Percentiles rank a stretch among this genome's conserved stretches.
These are phyloP conservation scores for Lasiosphaeria miniovina DNA, from an alignment of 495 filamentous ascomycete species.

Conservation along the genomic window DNA sequence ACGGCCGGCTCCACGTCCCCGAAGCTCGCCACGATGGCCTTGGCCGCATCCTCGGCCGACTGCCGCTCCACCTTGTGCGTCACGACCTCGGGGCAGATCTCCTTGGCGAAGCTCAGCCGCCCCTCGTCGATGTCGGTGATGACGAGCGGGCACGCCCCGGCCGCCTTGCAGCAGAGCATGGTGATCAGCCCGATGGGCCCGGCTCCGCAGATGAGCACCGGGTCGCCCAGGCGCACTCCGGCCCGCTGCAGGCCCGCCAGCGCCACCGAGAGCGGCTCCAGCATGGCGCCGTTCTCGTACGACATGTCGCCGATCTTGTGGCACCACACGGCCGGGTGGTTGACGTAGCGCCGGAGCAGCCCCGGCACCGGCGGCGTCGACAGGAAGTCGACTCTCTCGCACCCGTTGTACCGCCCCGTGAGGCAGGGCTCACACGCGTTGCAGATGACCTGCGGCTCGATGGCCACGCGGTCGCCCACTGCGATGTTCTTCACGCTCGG, in stretches of 20 bases:
- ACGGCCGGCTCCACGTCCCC: conserved; percentile 72
- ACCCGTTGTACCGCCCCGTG: conserved; percentile 90
- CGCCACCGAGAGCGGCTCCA: conserved; percentile 84
- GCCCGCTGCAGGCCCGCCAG: conserved; percentile 80
- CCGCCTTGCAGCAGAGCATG: conserved; percentile 74
- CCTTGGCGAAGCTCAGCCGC: conserved; percentile 76
- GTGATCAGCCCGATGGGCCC: conserved; percentile 89
- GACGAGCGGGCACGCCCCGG: conserved; percentile 80
- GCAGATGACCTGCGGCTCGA: conserved; percentile 91
- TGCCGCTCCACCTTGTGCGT: conserved; percentile 73
- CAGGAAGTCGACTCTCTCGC: conserved; percentile 77
- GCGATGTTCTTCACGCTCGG: conserved; percentile 71
- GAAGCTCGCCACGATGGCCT: conserved; percentile 60
- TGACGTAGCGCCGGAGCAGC: conserved; percentile 88
- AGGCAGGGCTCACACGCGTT: conserved; percentile 84
- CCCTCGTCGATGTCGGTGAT: conserved; percentile 92
- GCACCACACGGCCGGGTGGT: conserved; percentile 87
- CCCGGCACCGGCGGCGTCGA: conserved; percentile 86
- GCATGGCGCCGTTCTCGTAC: conserved; percentile 80
- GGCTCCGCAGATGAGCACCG: conserved; percentile 81
- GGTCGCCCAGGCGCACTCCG: conserved; percentile 73
- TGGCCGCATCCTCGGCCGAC: conserved; percentile 65
- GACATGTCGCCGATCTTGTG: conserved; percentile 89
- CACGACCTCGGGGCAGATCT: conserved; percentile 65
- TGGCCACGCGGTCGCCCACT: conserved; percentile 80